Evolutionary conservation across 176 grass and related monocot species (phyloP), one percentile per base, ranked within the genome.

Genomic region (Triticum turgidum): DNA sequence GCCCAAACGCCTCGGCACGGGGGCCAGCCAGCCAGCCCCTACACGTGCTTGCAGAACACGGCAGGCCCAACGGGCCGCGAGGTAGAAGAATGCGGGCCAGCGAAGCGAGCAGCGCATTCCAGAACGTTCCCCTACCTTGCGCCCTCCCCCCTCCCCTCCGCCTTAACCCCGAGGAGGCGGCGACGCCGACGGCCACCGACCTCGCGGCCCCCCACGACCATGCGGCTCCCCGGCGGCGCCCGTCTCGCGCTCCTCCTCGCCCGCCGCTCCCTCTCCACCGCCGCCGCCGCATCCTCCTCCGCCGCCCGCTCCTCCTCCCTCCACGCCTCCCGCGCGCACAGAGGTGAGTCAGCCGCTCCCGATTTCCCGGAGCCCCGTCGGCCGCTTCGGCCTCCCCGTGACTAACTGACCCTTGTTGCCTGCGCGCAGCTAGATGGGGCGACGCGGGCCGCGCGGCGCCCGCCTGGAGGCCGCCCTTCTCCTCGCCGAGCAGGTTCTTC

Each of bases 221-320:
- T 91, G 89, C 89, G 89, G 47, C 82, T 91, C 77, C 69, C 70
- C 82, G 86, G 69, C 86, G 89, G 82, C 76, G 77, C 89, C 25
- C 89, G 89, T 51, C 86, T 91, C 85, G 89, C 89, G 6, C 85
- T 88, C 39, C 82, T 85, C 11, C 82, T 88, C 85, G 77, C 82
- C 32, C 89, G 89, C n/a, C 86, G 89, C 86, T 70, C 79, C 22
- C 82, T 84, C 39, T 69, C 82, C 69, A 38, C 76, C 83, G 0
- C 65, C 17, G 10, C 86, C 21, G n/a, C 87, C 4, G 17, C 88
- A 11, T 3, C 79, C 3, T 8, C 79, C 3, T 1, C 80, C 4
- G 5, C 80, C 5, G 30, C 65, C 32, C 15, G 73, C 73, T 18
- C 65, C 13, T 58, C 83, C 33, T 27, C 8, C 49, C 17, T 49